Conservation (phyloP, 176 grass and related monocot species). For the Chrysopogon serrulatus region DNA sequence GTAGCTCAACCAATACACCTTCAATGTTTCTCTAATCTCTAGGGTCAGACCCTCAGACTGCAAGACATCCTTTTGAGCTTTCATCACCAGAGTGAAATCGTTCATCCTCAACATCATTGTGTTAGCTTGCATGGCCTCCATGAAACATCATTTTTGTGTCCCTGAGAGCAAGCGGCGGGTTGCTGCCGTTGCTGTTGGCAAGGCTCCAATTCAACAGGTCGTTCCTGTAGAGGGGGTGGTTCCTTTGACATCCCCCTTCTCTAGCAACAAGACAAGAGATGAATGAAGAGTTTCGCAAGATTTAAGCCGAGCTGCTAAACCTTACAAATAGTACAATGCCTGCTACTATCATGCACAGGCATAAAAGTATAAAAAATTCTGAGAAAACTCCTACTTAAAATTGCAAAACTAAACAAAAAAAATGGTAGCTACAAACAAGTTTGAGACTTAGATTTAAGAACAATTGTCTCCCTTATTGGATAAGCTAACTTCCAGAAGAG, state of each 20-base stretch:
- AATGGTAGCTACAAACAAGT: too few species aligned
- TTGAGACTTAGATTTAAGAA: too few species aligned
- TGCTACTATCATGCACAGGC: too few species aligned
- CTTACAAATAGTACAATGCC: too few species aligned
- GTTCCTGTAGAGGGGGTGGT: constrained; percentile 78
- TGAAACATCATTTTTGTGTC: constrained; percentile 85
- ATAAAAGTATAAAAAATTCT: too few species aligned
- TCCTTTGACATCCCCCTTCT: constrained; percentile 65
- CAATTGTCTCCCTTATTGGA: too few species aligned
- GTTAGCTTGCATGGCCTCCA: constrained; percentile 82
- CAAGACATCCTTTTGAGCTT: constrained; percentile 69
- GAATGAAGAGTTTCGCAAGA: too few species aligned
- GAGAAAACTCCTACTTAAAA: too few species aligned
- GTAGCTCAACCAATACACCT: constrained; percentile 76
- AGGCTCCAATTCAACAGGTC: constrained; percentile 97
- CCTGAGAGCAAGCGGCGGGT: constrained; percentile 42
- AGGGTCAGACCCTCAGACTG: constrained; percentile 59
- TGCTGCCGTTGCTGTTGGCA: constrained; percentile 67
- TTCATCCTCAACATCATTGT: constrained; percentile 88
- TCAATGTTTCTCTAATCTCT: constrained; percentile 71
- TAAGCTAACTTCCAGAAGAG: too few species aligned
- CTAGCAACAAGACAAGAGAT: too few species aligned
- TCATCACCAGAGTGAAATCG: constrained; percentile 86
- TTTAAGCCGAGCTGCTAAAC: too few species aligned
- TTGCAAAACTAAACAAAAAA: too few species aligned